Base-by-base conservation (phyloP, 257 asterid species). In the Plantago ovata region DNA sequence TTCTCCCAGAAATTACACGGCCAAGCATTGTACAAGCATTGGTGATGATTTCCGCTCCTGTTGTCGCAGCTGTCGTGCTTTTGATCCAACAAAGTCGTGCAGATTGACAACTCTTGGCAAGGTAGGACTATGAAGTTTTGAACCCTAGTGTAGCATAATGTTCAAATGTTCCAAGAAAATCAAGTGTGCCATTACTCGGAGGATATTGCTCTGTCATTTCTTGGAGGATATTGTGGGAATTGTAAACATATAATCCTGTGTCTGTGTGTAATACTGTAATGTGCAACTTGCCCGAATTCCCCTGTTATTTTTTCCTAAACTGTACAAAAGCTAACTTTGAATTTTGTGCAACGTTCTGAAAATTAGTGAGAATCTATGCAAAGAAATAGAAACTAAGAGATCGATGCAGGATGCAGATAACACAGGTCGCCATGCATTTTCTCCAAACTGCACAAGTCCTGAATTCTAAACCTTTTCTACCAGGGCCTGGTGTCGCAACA, bases 41-140 rank as follows among this genome's bases (percentile, higher is more conserved):
- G 49, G 13, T 41, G 19, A 57, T 57, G 47, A 57, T 57, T 21
- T 13, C 36, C 13, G 51, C 50, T 7, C 62, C 62, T 40, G 62
- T 57, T 39, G 50, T 57, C n/a, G 50, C 13, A 38, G 62, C 62
- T 20, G 62, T 57, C 8, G 51, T 21, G 49, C 62, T 57, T 57
- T 57, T 57, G 62, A 13, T 57, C 62, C 39, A 21, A 42, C 62
- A 57, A 28, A 57, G 62, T 39, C 62, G 62, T 14, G 45, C 28
- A 2, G 50, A 41, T 41, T 57, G 51, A 57, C 50, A 3, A 16
- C 20, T 46, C 55, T 11, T 15, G 21, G 24, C 36, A 16, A 49
- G 24, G 55, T 16, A 28, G 8, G 10, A 48, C 19, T 19, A 15
- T 48, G 54, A 48, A 19, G 14, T n/a, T 48, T 13, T 13, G 56